These are phyloP conservation scores for Aspergillus novofumigatus DNA, from an alignment of 2,329 filamentous ascomycete genomes.

Conservation along the genomic window DNA sequence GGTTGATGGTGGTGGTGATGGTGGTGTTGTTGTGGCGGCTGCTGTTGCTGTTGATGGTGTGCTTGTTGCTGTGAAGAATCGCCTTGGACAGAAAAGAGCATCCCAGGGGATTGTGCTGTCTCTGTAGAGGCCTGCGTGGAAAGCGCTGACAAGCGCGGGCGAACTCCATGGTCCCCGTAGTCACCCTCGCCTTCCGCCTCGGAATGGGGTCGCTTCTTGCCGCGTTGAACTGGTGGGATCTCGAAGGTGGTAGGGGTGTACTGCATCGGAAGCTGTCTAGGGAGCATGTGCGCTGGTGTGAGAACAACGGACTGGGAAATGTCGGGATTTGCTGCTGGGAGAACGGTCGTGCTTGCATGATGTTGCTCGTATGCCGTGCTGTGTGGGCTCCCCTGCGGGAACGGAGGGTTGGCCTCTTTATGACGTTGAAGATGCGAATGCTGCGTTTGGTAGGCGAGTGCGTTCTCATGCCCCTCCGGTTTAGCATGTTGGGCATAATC, in stretches of 20 bases:
- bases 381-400: conserved; percentile 29
- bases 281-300: conserved; percentile 31
- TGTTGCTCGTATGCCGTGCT: conserved; percentile 34
- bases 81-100: conserved; percentile 31
- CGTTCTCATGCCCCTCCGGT: conserved; percentile 60
- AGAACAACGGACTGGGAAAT: conserved; percentile 30
- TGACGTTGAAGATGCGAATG: conserved; percentile 37
- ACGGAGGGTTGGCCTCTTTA: conserved; percentile 30
- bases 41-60: not conserved
- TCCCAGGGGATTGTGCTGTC: conserved; percentile 30
- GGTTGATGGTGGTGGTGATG: conserved; percentile 13
- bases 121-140: conserved; percentile 28
- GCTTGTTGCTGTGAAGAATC: conserved; percentile 24
- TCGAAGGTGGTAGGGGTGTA: conserved; percentile 32
- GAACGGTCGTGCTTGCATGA: conserved; percentile 36
- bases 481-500: conserved; percentile 67
- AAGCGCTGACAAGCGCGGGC: conserved; percentile 31
- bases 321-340: conserved; percentile 29
- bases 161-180: conserved; percentile 21
- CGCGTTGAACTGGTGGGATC: conserved; percentile 27
- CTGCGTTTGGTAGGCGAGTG: conserved; percentile 58
- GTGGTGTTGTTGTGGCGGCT: not conserved
- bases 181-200: conserved; percentile 26
- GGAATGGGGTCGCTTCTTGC: conserved; percentile 32
- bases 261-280: conserved; percentile 32